These are phyloP conservation scores for Carex pumila DNA, from an alignment of 176 grass and related monocot genomes.

Conservation along the genomic window DNA sequence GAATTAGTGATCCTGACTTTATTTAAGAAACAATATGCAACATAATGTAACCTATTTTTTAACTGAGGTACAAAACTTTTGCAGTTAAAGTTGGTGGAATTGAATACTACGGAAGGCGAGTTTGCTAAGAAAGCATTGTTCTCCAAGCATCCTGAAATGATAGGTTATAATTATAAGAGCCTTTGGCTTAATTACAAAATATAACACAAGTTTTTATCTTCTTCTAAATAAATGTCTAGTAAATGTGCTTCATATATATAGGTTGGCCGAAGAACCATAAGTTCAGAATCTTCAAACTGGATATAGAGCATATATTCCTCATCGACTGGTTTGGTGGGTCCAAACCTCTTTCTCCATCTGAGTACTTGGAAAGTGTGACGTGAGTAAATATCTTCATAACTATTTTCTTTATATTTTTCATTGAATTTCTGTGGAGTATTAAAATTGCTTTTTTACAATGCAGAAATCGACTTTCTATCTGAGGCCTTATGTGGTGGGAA, in stretches of 20 bases:
- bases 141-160: conserved; percentile 84
- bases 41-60: neutral
- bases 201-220: neutral
- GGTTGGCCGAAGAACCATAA: conserved; percentile 79
- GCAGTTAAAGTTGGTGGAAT: conserved; percentile 70
- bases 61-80: neutral
- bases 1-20: neutral
- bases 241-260: conserved; percentile 21
- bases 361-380: conserved; percentile 56
- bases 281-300: conserved; percentile 74
- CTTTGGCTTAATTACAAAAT: neutral
- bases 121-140: conserved; percentile 63
- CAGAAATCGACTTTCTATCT: neutral
- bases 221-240: conserved; percentile 12
- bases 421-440: neutral
- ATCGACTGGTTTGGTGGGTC: conserved; percentile 93
- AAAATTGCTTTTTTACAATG: neutral
- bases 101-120: conserved; percentile 50
- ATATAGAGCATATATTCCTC: conserved; percentile 77
- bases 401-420: neutral
- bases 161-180: conserved; percentile 39
- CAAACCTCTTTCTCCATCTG: conserved; percentile 60
- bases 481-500: neutral
- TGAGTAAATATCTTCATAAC: conserved; percentile 20
- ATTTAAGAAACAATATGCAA: neutral